These are phyloP conservation scores for Sarocladiaceae sp. DNA, from an alignment of 2,329 filamentous ascomycete species.

Conservation along the genomic window DNA sequence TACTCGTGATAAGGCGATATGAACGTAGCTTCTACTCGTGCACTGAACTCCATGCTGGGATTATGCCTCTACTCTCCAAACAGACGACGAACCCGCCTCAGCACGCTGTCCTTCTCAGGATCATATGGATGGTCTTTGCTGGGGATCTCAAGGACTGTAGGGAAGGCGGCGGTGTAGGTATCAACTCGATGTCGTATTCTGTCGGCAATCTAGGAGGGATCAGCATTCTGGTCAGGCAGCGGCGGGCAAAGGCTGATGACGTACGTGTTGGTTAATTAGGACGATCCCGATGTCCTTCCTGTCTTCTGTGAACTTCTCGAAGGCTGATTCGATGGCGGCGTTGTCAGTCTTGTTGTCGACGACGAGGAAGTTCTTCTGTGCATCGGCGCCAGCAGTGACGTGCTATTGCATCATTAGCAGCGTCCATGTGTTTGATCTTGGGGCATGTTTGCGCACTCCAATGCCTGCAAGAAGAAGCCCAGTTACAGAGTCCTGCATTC, in stretches of 20 bases:
- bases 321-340: slow-evolving; percentile 79
- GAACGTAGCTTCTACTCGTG: too few relatives aligned
- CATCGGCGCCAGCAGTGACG: slow-evolving; percentile 79
- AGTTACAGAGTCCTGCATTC: slow-evolving; percentile 79
- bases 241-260: slow-evolving; percentile 19
- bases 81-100: slow-evolving; percentile 70
- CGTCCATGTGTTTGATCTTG: not conserved
- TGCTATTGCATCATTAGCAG: slow-evolving; percentile 51
- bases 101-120: slow-evolving; percentile 95
- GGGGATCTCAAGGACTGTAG: slow-evolving; percentile 92
- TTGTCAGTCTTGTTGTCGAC: slow-evolving; percentile 92
- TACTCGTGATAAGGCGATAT: too few relatives aligned
- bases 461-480: slow-evolving; percentile 92
- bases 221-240: slow-evolving; percentile 12
- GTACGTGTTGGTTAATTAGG: slow-evolving; percentile 94
- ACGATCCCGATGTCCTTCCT: slow-evolving; percentile 96
- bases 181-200: slow-evolving; percentile 88
- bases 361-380: slow-evolving; percentile 96
- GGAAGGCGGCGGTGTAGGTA: slow-evolving; percentile 88
- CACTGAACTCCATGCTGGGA: not conserved
- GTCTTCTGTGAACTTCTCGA: slow-evolving; percentile 80
- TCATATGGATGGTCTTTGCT: slow-evolving; percentile 99
- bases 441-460: slow-evolving; percentile 59
- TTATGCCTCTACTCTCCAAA: slow-evolving; percentile 58
- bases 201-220: slow-evolving; percentile 68